Conservation (phyloP, 1,284 basidiomycete species). For the Athelia psychrophila region DNA sequence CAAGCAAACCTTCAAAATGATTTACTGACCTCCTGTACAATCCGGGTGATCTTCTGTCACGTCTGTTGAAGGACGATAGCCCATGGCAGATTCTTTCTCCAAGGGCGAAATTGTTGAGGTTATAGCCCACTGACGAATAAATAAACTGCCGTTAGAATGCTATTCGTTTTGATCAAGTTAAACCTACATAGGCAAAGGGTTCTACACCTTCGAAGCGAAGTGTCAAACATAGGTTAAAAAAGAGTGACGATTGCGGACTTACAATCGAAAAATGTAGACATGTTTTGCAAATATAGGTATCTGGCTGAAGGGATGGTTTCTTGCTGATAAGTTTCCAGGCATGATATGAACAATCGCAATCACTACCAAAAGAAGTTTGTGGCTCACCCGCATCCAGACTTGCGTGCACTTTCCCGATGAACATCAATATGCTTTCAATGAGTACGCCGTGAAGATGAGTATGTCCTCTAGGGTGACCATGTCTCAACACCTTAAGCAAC, state of each 20-base stretch:
- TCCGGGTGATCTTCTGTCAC: constrained; percentile 15
- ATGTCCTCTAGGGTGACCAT: constrained; percentile 11
- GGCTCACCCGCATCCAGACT: constrained; percentile 20
- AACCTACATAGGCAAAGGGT: constrained; percentile 33
- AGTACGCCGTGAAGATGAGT: constrained; percentile 13
- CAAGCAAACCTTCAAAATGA: no score
- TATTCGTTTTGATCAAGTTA: background rate
- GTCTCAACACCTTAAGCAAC: constrained; percentile 29
- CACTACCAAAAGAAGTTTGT: background rate
- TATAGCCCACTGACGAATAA: constrained; percentile 36
- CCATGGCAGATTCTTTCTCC: constrained; percentile 22
- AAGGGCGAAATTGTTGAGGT: constrained; percentile 22
- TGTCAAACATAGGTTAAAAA: background rate
- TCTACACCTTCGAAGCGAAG: constrained; percentile 28
- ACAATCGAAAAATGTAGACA: constrained; percentile 40
- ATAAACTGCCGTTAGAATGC: constrained; percentile 1
- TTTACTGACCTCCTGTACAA: constrained; percentile 9
- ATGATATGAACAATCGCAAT: background rate
- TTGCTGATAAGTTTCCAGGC: constrained; percentile 27
- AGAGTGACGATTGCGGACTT: constrained; percentile 15
- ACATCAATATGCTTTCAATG: constrained; percentile 15
- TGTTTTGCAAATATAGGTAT: constrained; percentile 19
- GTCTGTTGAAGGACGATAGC: constrained; percentile 23
- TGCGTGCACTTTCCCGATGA: constrained; percentile 31
- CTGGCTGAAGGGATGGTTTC: constrained; percentile 17